Base-by-base conservation (phyloP, 2,329 filamentous ascomycete genomes). In the Ceratocystis lukuohia region DNA sequence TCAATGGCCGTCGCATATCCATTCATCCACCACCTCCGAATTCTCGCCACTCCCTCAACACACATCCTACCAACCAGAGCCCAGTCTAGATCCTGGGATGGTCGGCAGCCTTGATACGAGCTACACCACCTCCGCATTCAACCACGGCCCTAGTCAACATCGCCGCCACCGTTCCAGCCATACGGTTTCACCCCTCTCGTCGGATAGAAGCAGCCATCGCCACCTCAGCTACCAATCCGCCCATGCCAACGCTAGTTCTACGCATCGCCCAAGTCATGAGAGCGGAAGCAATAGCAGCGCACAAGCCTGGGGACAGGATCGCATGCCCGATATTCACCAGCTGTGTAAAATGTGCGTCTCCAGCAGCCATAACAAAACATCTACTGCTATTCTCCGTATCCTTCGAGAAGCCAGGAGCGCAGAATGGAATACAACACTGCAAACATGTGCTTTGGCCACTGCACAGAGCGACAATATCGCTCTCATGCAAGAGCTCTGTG, bases 281-380 rank as follows among this genome's bases (percentile, higher is more conserved):
- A 68, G 65, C 33, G 46, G 15, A n/a, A 68, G 0, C 53, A 59
- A 2, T 62, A 67, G 1, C 62, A 69, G 50, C 62, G 66, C 5
- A 28, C 66, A 2, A 63, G 46, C 2, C 64, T 66, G 10, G 44
- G 17, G 45, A 30, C 30, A n/a, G 12, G 50, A 65, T 20, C 30
- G n/a, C 37, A 46, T 61, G 5, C 12, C 17, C 0, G 50, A 65
- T 8, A 59, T 62, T 5, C 28, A 62, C 2, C 53, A 67, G 10
- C 66, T 70, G 10, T 63, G 69, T 17, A 53, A 48, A 20, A 61
- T 70, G 12, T 69, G 70, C 65, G 63, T 61, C 22, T 65, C 62
- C 30, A 67, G 69, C 33, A 65, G 61, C 48, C 65, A 69, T 0
- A 70, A 69, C 44, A 69, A 70, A 44, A 63, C 62, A 46, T 67